Evolutionary conservation across 225 moss, liverwort and hornwort genomes (phyloP).

Genomic region (Pseudisothecium myosuroides): DNA sequence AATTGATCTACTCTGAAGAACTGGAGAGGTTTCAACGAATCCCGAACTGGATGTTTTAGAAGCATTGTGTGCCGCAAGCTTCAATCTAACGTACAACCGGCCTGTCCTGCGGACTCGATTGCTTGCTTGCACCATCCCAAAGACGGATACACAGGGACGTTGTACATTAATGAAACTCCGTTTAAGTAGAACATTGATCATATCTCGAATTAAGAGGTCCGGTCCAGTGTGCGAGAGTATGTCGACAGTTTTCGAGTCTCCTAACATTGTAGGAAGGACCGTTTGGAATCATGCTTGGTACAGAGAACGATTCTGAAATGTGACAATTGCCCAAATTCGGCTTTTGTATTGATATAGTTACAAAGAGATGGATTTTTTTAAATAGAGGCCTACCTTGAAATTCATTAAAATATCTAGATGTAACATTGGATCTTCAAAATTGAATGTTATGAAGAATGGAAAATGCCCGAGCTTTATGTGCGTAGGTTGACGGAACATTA

Average conservation of each 20-base stretch:
- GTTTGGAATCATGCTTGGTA: not conserved
- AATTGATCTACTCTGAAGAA: not conserved
- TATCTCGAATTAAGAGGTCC: not conserved
- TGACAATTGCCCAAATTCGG: not conserved
- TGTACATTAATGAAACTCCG: not conserved
- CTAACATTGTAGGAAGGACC: not conserved
- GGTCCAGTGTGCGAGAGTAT: not conserved
- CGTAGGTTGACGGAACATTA: not conserved
- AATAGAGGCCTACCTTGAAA: too few relatives aligned
- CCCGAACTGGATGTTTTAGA: not conserved
- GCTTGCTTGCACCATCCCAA: not conserved
- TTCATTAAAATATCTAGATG: not conserved
- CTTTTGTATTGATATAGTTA: not conserved
- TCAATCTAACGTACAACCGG: not conserved
- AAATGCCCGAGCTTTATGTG: not conserved
- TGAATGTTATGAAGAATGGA: too few relatives aligned
- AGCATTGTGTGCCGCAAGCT: not conserved
- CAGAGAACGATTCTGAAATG: not conserved
- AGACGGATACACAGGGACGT: not conserved
- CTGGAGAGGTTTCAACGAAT: not conserved
- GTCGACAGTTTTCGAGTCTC: not conserved
- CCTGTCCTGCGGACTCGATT: not conserved
- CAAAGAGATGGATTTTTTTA: not conserved
- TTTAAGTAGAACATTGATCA: not conserved
- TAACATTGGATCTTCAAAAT: not conserved